Base-by-base conservation (phyloP, 2,329 filamentous ascomycete genomes). In the Fusarium avenaceum region DNA sequence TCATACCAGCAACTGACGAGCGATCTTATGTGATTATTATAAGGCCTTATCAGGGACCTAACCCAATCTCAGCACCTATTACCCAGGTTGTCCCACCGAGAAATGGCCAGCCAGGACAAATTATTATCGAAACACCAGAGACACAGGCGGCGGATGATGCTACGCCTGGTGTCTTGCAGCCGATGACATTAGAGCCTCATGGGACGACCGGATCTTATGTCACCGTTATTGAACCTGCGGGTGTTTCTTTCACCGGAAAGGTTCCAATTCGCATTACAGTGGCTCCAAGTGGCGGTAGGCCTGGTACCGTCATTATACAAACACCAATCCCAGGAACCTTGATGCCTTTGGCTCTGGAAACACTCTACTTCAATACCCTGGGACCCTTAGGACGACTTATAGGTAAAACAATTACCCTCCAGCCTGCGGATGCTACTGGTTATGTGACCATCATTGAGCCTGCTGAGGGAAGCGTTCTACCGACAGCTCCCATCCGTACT, bases 101-200 rank as follows among this genome's bases (percentile, higher is more conserved):
- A 0, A 54, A 46, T 22, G 51, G 58, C 2, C 30, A 52, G 0
- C 71, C 71, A 0, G 71, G 71, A 0, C 56, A 59, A 6, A 53
- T 73, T 24, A 67, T 72, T 4, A 67, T 73, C n/a, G 70, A 73
- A 17, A 72, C 71, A 0, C 71, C 71, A 1, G 58, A 73, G 28
- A 70, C 71, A 0, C 52, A 43, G 3, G 30, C 30, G 11, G 44
- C 46, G 13, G 51, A 53, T n/a, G 51, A 53, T 19, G 30, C 38
- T 1, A 44, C 40, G 0, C 32, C 33, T 3, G 56, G 54, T 17
- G 47, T 49, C 2, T 26, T 57, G 26, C 45, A 49, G 20, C 58
- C 67, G 11, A 40, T 72, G 6, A 60, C 58, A 11, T 20, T 73
- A 7, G 57, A 66, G 4, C 67, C 71, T 1, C 35, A 62, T 1